These are phyloP conservation scores for Incumbomyces lentus DNA, from an alignment of 2,329 filamentous ascomycete species.

Conservation along the genomic window DNA sequence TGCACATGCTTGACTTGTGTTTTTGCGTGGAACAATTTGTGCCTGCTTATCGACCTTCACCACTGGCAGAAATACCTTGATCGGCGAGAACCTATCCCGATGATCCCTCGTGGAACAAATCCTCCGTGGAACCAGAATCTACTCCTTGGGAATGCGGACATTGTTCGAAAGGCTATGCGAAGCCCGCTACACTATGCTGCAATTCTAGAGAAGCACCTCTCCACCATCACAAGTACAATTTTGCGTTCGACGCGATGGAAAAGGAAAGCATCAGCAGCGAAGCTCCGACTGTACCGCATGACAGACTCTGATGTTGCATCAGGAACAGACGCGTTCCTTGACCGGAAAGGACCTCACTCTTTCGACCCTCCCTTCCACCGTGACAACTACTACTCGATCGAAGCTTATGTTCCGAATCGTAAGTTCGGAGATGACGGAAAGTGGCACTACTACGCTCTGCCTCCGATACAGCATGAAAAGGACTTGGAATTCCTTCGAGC, in stretches of 20 bases:
- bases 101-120: conserved; percentile 16
- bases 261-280: conserved; percentile 13
- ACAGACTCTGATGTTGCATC: conserved; percentile 14
- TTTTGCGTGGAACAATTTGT: conserved; percentile 20
- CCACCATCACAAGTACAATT: conserved; percentile 16
- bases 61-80: conserved; percentile 20
- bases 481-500: conserved; percentile 16
- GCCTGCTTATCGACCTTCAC: conserved; percentile 18
- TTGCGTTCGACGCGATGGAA: conserved; percentile 15
- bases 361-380: conserved; percentile 19
- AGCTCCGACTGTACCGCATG: conserved; percentile 16
- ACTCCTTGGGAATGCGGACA: conserved; percentile 13
- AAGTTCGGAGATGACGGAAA: conserved; percentile 19
- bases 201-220: conserved; percentile 18
- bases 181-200: conserved; percentile 13
- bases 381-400: conserved; percentile 20
- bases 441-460: conserved; percentile 19
- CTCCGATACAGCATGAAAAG: conserved; percentile 18
- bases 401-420: conserved; percentile 19
- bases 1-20: conserved; percentile 21
- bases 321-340: conserved; percentile 16
- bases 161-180: conserved; percentile 15
- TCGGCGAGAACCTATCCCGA: conserved; percentile 17
- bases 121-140: conserved; percentile 19
- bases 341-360: conserved; percentile 17